phyloP scores from a whole-genome alignment of 1,284 basidiomycete genomes.

The Somion occarium region DNA sequence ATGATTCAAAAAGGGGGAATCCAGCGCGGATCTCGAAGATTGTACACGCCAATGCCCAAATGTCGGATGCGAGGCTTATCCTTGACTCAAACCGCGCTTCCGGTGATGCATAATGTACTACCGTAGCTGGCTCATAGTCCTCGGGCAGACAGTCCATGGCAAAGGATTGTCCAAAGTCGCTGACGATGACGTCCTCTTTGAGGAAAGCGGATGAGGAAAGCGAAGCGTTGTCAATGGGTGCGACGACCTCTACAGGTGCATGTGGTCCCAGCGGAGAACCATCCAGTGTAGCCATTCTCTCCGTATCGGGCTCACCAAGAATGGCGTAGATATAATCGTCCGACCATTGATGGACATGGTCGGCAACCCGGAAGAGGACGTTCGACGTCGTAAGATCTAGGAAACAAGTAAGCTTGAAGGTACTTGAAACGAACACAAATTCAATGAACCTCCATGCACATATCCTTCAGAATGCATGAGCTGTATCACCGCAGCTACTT shows the following conservation, averaged over 20 bases:
- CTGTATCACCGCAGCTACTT: constrained; percentile 21
- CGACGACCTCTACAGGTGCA: constrained; percentile 23
- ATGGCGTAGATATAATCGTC: constrained; percentile 27
- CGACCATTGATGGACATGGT: constrained; percentile 24
- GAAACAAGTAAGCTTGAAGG: constrained; percentile 5
- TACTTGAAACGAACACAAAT: too few relatives aligned
- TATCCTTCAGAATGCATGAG: constrained; percentile 28
- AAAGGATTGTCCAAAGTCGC: constrained; percentile 34
- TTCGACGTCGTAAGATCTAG: constrained; percentile 34
- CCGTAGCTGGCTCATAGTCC: constrained; percentile 25
- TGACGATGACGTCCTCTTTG: constrained; percentile 26
- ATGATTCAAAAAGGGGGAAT: constrained; percentile 30
- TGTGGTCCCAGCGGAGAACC: constrained; percentile 15
- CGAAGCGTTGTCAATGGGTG: constrained; percentile 20
- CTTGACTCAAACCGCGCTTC: constrained; percentile 28
- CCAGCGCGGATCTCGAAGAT: constrained; percentile 35
- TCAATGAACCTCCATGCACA: constrained; percentile 32
- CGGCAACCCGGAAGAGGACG: constrained; percentile 28
- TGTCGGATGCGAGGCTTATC: constrained; percentile 23
- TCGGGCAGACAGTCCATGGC: constrained; percentile 16
- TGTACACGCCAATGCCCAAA: constrained; percentile 33
- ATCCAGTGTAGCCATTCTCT: constrained; percentile 20
- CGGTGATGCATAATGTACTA: constrained; percentile 28
- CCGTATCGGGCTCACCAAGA: constrained; percentile 25
- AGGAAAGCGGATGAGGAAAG: constrained; percentile 21